Evolutionary conservation across 2,329 filamentous ascomycete species (phyloP).

Genomic region (Cercospora nicotianae): DNA sequence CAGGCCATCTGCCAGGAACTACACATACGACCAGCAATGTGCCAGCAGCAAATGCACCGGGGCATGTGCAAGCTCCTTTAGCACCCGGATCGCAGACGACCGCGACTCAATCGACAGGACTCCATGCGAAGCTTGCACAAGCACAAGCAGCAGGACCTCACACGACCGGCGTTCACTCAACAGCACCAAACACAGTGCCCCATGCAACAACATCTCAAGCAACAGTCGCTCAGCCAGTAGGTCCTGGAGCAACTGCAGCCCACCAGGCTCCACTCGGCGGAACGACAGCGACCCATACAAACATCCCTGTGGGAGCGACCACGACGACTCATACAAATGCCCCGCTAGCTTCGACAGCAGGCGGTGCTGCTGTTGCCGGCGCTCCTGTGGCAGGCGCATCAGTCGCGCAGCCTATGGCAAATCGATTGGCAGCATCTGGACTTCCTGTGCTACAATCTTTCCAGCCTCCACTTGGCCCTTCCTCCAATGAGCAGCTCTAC

Average conservation of each 20-base stretch:
- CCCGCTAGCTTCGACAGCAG: not conserved
- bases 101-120: not conserved
- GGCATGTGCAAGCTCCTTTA: not conserved
- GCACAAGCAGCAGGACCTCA: not conserved
- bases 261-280: not conserved
- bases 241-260: not conserved
- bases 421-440: slow-evolving; percentile 1
- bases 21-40: not conserved
- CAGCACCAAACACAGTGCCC: not conserved
- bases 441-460: slow-evolving; percentile 26
- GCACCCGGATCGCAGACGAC: not conserved
- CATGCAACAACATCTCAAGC: not conserved
- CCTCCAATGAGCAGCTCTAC: slow-evolving; percentile 31
- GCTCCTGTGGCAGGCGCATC: not conserved
- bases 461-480: slow-evolving; percentile 35
- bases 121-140: not conserved
- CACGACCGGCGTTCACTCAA: not conserved
- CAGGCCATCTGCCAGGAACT: not conserved
- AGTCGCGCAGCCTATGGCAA: not conserved
- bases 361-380: not conserved
- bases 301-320: not conserved
- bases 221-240: not conserved
- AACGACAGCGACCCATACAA: not conserved
- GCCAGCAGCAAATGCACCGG: not conserved
- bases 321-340: not conserved